phyloP scores from a whole-genome alignment of 495 filamentous ascomycete genomes.

The Penicillium silybi region DNA sequence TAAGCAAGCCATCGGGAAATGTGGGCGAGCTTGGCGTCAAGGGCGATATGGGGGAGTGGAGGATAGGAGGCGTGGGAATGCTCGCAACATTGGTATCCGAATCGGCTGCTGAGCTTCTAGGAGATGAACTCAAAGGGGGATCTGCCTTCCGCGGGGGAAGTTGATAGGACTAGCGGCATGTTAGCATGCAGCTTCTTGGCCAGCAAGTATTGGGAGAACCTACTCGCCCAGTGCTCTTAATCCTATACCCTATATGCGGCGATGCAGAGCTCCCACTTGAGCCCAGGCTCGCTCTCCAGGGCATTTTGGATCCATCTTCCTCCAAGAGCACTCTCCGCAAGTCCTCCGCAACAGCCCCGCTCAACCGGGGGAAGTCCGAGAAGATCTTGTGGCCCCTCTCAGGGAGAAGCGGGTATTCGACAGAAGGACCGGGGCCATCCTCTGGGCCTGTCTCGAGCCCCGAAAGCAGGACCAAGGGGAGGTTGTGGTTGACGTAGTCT shows the following conservation, averaged over 20 bases:
- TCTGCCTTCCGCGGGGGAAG: conserved; percentile 62
- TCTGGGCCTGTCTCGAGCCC: conserved; percentile 52
- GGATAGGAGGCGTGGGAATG: conserved; percentile 40
- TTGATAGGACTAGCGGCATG: conserved; percentile 46
- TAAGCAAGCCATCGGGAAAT: conserved; percentile 83
- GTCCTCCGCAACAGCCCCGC: conserved; percentile 57
- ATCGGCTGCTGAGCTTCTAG: conserved; percentile 45
- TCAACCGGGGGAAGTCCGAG: conserved; percentile 65
- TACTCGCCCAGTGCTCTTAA: conserved; percentile 77
- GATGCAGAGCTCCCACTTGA: conserved; percentile 22
- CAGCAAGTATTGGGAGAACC: conserved; percentile 26
- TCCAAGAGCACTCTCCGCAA: conserved; percentile 66
- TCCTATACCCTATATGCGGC: conserved; percentile 47
- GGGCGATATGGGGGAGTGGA: conserved; percentile 88
- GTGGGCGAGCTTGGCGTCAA: conserved; percentile 73
- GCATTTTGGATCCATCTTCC: conserved; percentile 56
- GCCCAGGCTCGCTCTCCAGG: conserved; percentile 53
- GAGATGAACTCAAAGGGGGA: conserved; percentile 47
- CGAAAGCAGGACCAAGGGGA: conserved; percentile 74
- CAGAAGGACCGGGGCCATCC: conserved; percentile 12
- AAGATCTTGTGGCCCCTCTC: conserved; percentile 58
- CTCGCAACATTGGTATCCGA: conserved; percentile 43
- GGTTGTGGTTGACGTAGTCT: conserved; percentile 75
- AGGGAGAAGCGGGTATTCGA: conserved; percentile 47
- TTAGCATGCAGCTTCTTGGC: conserved; percentile 13